These are phyloP conservation scores for Cardamine resedifolia DNA, from an alignment of 345 rosid genomes.

Conservation along the genomic window DNA sequence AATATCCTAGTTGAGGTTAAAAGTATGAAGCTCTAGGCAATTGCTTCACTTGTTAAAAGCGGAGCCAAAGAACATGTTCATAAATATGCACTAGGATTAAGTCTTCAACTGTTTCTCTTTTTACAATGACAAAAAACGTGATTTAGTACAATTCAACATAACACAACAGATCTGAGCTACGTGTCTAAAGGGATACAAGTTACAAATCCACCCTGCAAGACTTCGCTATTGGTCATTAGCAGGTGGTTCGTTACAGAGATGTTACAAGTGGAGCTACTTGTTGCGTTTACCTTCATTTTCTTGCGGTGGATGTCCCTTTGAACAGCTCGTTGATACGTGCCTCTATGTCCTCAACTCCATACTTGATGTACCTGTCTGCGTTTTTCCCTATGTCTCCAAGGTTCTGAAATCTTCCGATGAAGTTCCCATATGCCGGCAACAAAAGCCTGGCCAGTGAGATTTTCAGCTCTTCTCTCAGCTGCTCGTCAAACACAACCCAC, in stretches of 20 bases:
- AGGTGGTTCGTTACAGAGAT: constrained; percentile 24
- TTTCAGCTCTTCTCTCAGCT: constrained; percentile 60
- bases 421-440: constrained; percentile 62
- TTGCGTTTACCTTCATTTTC: constrained; percentile 48
- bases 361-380: constrained; percentile 45
- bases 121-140: constrained; percentile 16
- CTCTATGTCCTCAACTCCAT: constrained; percentile 56
- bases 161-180: constrained; percentile 26
- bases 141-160: constrained; percentile 22
- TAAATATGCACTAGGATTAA: background rate
- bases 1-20: background rate
- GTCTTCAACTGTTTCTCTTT: background rate
- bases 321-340: constrained; percentile 55
- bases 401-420: constrained; percentile 54
- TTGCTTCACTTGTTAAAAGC: background rate
- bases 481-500: constrained; percentile 68
- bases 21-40: background rate
- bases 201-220: constrained; percentile 33
- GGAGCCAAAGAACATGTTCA: background rate
- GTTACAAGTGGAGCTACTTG: constrained; percentile 4
- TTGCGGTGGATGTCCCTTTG: constrained; percentile 52
- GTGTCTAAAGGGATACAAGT: constrained; percentile 21
- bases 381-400: constrained; percentile 58
- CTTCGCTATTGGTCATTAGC: constrained; percentile 28
- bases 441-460: constrained; percentile 46